Evolutionary conservation across 1,284 basidiomycete species (phyloP).

Genomic region (Somion occarium): DNA sequence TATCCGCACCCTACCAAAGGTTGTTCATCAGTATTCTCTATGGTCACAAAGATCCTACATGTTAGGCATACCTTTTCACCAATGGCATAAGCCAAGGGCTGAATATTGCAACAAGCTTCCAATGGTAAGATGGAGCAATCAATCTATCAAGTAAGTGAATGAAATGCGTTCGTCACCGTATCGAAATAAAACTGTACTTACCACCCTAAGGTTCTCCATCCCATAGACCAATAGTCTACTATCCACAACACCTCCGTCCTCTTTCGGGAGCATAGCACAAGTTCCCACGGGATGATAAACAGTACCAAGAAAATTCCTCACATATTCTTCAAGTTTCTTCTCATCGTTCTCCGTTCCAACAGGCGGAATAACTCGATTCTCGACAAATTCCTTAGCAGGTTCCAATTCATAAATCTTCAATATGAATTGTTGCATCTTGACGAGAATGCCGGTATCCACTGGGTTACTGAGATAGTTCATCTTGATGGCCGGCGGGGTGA

Average conservation of each 20-base stretch:
- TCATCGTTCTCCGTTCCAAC: too few species aligned
- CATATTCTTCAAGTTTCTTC: too few species aligned
- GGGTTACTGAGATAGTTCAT: conserved; percentile 6
- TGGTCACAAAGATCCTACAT: neutral
- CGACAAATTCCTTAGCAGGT: too few species aligned
- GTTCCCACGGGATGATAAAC: conserved; percentile 31
- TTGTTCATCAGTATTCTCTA: neutral
- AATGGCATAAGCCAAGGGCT: neutral
- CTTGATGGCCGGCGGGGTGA: conserved; percentile 4
- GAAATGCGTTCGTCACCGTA: neutral
- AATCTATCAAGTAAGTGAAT: too few species aligned
- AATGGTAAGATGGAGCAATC: conserved; percentile 1
- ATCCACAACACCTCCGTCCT: conserved; percentile 49
- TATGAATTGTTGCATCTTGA: neutral
- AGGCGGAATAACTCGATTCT: too few species aligned
- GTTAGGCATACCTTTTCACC: neutral
- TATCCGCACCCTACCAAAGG: neutral
- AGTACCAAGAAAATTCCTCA: conserved; percentile 3
- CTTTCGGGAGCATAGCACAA: conserved; percentile 44
- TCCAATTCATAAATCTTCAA: conserved; percentile 3
- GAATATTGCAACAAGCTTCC: neutral
- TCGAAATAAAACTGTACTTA: conserved; percentile 9
- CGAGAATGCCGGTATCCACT: conserved; percentile 1
- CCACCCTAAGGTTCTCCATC: conserved; percentile 35
- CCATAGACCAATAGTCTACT: conserved; percentile 43